Conservation (phyloP, 345 rosid species). For the Euphorbia peplus region DNA sequence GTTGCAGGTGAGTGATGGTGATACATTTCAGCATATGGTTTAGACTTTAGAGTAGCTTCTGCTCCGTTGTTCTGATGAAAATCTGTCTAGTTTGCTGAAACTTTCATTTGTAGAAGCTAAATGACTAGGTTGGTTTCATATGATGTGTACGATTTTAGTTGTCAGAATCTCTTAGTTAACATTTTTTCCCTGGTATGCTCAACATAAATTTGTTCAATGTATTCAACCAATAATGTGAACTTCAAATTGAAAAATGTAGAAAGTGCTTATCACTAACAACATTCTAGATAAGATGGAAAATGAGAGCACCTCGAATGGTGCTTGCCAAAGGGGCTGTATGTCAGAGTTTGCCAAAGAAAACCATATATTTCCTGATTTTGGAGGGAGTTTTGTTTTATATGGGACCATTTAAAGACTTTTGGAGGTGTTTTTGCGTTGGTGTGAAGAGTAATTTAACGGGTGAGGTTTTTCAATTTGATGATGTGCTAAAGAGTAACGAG, state of each 20-base stretch:
- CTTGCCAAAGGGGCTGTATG: no score
- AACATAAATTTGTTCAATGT: no score
- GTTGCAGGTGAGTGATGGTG: constrained; percentile 51
- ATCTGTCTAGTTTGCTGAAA: background rate
- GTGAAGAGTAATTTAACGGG: no score
- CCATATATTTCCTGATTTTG: no score
- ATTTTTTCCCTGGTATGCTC: background rate
- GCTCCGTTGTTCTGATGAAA: constrained; percentile 1
- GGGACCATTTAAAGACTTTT: no score
- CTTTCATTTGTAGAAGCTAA: background rate
- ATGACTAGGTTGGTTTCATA: background rate
- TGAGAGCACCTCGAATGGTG: background rate
- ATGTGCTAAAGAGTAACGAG: no score
- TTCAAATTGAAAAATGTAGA: no score
- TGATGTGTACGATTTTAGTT: background rate
- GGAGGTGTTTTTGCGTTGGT: no score
- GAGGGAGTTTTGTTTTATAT: no score
- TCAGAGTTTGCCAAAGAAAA: no score
- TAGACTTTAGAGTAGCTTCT: background rate
- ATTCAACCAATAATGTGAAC: background rate
- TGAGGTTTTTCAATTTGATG: no score
- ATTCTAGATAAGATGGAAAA: background rate
- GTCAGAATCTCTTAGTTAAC: background rate
- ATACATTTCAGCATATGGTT: background rate
- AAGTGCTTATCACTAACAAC: background rate